phyloP scores from a whole-genome alignment of 2,329 filamentous ascomycete genomes.

The Fusarium camptoceras region DNA sequence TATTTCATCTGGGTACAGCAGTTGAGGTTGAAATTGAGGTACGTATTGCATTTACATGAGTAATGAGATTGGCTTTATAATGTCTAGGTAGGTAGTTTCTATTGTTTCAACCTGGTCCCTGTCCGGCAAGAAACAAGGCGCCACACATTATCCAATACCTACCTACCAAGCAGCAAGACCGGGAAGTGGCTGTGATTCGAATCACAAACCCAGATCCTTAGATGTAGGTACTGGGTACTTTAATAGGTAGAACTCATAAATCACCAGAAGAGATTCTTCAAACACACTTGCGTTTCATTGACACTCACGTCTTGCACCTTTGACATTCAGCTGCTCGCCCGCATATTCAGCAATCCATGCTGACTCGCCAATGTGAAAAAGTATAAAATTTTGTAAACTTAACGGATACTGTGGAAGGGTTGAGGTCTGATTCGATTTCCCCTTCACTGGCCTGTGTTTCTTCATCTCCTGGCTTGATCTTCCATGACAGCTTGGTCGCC shows the following conservation, averaged over 20 bases:
- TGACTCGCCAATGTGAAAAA: neutral
- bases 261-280: neutral
- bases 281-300: neutral
- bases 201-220: neutral
- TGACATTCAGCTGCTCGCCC: neutral
- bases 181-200: neutral
- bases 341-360: neutral
- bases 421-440: neutral
- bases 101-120: neutral
- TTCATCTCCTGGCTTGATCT: neutral
- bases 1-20: neutral
- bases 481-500: neutral
- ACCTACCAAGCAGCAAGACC: neutral
- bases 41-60: neutral
- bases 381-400: neutral
- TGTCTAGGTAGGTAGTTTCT: no score
- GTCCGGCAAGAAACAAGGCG: neutral
- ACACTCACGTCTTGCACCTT: neutral
- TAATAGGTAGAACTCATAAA: neutral
- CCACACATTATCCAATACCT: neutral
- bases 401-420: neutral
- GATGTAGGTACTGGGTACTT: neutral
- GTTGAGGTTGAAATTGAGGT: conserved; percentile 2
- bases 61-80: neutral
- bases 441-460: conserved; percentile 22